phyloP scores from a whole-genome alignment of 768 basidiomycete species.

The Porphyrellus cyaneotinctus region DNA sequence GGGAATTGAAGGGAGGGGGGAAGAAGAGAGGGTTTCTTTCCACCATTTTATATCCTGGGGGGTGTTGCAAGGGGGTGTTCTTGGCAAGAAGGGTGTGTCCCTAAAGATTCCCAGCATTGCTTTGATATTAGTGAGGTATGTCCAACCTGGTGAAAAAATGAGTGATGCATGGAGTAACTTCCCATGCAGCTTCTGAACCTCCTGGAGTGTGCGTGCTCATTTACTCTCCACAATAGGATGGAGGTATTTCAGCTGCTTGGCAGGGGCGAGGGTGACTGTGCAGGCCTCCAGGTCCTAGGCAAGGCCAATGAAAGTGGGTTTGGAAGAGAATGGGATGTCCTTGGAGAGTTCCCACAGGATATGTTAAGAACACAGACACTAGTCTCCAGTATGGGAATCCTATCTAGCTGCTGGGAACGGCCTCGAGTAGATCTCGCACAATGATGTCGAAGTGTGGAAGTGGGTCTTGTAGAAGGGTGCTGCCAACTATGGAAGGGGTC shows the following conservation, averaged over 20 bases:
- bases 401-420: too few relatives aligned
- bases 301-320: too few relatives aligned
- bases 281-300: too few relatives aligned
- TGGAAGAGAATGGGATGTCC: too few relatives aligned
- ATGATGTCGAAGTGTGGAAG: too few relatives aligned
- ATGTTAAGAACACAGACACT: too few relatives aligned
- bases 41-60: not conserved
- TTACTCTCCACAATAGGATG: not conserved
- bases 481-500: too few relatives aligned
- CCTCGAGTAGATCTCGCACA: too few relatives aligned
- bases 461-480: too few relatives aligned
- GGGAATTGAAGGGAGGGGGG: not conserved
- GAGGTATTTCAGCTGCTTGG: not conserved
- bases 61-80: not conserved
- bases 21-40: not conserved
- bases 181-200: not conserved
- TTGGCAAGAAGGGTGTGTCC: slow-evolving; percentile 4
- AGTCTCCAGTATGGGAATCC: too few relatives aligned
- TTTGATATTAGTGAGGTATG: slow-evolving; percentile 20
- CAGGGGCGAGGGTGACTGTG: not conserved
- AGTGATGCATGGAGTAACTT: slow-evolving; percentile 24
- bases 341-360: too few relatives aligned
- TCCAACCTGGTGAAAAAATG: slow-evolving; percentile 29
- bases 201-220: not conserved
- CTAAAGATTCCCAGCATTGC: slow-evolving; percentile 29